A percentile compares a stretch with the other conserved stretches of the same genome.
These are phyloP conservation scores for Dalechampia spathulata DNA, from an alignment of 441 rosid genomes.

Conservation along the genomic window DNA sequence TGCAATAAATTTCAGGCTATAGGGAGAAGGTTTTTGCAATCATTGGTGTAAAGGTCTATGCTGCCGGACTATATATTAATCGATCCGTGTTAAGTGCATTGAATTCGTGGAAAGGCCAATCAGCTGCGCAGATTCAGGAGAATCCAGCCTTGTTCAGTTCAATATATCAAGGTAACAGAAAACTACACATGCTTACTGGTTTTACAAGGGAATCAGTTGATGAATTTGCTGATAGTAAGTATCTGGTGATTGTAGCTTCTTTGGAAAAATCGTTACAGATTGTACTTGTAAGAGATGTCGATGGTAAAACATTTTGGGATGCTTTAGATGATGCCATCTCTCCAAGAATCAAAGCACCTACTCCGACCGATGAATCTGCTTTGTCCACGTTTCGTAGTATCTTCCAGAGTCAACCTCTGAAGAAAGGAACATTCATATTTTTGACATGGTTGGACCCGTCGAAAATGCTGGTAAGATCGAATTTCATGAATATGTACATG, in stretches of 20 bases:
- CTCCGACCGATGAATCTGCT: slow-evolving; percentile 49
- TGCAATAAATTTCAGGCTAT: slow-evolving; percentile 7
- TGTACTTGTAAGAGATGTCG: slow-evolving; percentile 82
- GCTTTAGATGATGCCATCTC: slow-evolving; percentile 71
- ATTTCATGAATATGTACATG: too few species aligned
- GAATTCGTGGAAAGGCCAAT: slow-evolving; percentile 50
- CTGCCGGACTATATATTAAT: slow-evolving; percentile 67
- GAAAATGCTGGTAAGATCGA: slow-evolving; percentile 59
- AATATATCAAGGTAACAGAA: slow-evolving; percentile 41
- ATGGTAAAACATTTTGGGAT: slow-evolving; percentile 93
- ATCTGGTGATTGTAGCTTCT: too few species aligned
- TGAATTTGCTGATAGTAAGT: too few species aligned
- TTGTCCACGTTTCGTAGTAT: slow-evolving; percentile 51
- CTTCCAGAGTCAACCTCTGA: slow-evolving; percentile 65
- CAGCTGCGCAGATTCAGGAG: slow-evolving; percentile 40
- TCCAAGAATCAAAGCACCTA: slow-evolving; percentile 54
- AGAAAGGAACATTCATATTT: slow-evolving; percentile 64
- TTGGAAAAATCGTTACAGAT: slow-evolving; percentile 66
- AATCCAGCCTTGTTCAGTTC: slow-evolving; percentile 45
- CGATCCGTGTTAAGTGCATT: slow-evolving; percentile 38
- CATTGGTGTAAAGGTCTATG: slow-evolving; percentile 81
- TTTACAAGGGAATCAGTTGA: too few species aligned
- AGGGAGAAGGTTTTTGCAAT: slow-evolving; percentile 38
- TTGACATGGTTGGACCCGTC: slow-evolving; percentile 67
- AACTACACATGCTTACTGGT: too few species aligned